Percentiles rank a stretch among this genome's conserved stretches.
phyloP scores from a whole-genome alignment of 2,329 filamentous ascomycete genomes.

The Chaetothyriales sp. region DNA sequence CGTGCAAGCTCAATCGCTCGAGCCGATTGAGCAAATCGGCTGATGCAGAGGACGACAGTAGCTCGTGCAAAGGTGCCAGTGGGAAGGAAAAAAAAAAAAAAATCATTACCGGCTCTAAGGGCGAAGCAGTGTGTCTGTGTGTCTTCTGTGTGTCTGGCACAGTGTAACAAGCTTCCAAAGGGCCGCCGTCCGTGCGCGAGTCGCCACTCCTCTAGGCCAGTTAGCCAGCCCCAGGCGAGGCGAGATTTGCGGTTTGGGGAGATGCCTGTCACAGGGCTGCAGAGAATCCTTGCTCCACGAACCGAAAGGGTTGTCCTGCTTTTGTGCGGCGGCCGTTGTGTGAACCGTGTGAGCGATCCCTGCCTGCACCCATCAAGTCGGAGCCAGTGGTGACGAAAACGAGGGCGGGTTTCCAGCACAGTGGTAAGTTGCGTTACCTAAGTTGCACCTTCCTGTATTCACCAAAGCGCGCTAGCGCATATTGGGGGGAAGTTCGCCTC shows the following conservation, averaged over 20 bases:
- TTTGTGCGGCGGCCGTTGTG: background rate
- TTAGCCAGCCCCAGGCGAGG: background rate
- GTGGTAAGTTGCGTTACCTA: background rate
- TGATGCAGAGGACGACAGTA: background rate
- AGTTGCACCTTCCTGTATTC: background rate
- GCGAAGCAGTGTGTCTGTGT: too few relatives aligned
- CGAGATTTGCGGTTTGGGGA: background rate
- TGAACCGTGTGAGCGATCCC: background rate
- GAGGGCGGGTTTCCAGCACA: background rate
- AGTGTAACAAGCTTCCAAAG: background rate
- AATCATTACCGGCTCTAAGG: too few relatives aligned
- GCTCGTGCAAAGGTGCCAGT: too few relatives aligned
- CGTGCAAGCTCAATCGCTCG: background rate
- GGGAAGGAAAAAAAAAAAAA: too few relatives aligned
- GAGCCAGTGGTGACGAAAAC: background rate
- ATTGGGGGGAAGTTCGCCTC: background rate
- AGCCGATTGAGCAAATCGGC: background rate
- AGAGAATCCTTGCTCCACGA: background rate
- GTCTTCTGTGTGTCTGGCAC: background rate
- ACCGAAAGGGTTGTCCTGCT: background rate
- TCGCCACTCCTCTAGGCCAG: too few relatives aligned
- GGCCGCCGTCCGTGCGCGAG: too few relatives aligned
- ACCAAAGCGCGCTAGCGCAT: background rate
- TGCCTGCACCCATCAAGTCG: background rate
- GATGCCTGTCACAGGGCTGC: background rate